Conservation (phyloP, 2,329 filamentous ascomycete genomes). For the Zymoseptoria brevis region DNA sequence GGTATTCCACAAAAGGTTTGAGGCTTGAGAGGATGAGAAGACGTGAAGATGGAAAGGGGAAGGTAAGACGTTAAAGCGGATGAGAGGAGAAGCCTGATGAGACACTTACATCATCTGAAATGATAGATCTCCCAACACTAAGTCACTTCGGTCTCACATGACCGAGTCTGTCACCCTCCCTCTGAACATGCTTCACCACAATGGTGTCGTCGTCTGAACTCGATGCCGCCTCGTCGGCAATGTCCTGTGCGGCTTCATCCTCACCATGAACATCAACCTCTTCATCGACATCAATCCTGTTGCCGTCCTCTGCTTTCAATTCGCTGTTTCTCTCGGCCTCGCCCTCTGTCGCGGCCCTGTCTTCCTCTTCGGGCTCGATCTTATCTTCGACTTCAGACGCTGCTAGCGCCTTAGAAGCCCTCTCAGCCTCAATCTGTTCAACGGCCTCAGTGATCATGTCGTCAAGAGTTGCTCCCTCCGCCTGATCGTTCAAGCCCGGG, state of each 20-base stretch:
- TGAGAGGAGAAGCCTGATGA: no score
- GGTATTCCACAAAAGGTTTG: no score
- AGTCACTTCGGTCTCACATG: no score
- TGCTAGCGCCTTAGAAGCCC: neutral
- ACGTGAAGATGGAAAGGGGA: no score
- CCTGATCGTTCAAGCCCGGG: neutral
- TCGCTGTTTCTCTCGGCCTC: neutral
- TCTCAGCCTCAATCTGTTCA: no score
- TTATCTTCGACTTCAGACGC: neutral
- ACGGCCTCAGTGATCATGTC: neutral
- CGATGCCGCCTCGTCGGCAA: neutral
- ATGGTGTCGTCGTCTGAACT: neutral
- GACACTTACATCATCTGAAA: no score
- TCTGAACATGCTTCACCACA: neutral
- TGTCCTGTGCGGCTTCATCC: neutral
- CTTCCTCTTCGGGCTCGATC: no score
- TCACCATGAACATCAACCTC: neutral
- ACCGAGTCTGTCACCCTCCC: neutral
- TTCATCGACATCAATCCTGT: neutral
- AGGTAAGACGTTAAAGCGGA: no score
- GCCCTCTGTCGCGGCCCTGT: neutral
- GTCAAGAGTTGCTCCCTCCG: neutral
- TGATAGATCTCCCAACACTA: no score
- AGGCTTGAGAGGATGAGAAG: no score
- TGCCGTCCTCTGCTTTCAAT: neutral